Evolutionary conservation across 371 early-diverging fungal species (phyloP).

Genomic region (Polyrhizophydium stewartii): DNA sequence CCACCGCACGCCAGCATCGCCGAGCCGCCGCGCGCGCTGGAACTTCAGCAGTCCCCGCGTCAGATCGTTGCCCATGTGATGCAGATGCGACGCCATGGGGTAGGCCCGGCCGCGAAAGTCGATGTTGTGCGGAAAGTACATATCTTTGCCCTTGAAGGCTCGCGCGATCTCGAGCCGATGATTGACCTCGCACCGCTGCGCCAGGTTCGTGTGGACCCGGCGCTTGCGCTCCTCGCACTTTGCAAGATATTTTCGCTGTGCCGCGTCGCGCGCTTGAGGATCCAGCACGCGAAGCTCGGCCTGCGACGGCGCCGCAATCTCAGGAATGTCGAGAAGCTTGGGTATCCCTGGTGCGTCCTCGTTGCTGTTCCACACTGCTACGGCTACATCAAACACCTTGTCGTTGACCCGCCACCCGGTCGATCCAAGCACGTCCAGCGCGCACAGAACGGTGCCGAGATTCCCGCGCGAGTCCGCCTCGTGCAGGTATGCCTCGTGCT

Average conservation of each 20-base stretch:
- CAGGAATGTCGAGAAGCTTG: constrained; percentile 40
- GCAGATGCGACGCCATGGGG: constrained; percentile 92
- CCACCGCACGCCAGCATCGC: constrained; percentile 85
- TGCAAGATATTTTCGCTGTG: no score
- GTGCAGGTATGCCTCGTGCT: constrained; percentile 73
- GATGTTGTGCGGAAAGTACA: constrained; percentile 96
- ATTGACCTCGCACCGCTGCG: constrained; percentile 86
- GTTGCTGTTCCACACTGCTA: constrained; percentile 88
- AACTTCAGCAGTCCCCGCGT: constrained; percentile 90
- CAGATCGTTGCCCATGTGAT: constrained; percentile 95
- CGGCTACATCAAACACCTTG: constrained; percentile 68
- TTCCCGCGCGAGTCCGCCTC: constrained; percentile 76
- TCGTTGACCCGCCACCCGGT: constrained; percentile 92
- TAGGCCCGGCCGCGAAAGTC: constrained; percentile 98
- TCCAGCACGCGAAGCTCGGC: no score
- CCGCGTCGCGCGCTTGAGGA: no score
- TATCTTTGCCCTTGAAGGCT: constrained; percentile 78
- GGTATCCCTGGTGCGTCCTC: constrained; percentile 75
- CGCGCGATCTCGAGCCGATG: constrained; percentile 97
- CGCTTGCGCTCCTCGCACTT: no score
- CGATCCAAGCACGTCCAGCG: constrained; percentile 86
- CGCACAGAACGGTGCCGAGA: constrained; percentile 62
- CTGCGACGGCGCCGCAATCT: no score
- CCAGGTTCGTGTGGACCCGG: no score
- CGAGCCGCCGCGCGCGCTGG: constrained; percentile 78